A percentile compares a stretch with the other conserved stretches of the same genome.
Conservation (phyloP, 768 basidiomycete genomes). For the Melanogaster broomeanus region DNA sequence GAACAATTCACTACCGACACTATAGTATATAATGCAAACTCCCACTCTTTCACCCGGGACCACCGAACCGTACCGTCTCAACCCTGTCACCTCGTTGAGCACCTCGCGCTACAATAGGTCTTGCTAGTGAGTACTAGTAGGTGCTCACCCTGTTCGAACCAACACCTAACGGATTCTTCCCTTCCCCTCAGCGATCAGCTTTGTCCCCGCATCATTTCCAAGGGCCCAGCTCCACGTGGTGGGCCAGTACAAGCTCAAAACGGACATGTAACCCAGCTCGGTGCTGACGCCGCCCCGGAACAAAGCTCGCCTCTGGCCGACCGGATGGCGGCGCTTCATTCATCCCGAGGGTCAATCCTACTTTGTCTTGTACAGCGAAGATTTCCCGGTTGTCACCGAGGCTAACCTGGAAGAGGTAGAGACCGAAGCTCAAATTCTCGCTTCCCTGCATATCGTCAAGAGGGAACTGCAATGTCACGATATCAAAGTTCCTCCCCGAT, state of each 20-base stretch:
- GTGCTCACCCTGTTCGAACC: neutral
- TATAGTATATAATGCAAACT: no score
- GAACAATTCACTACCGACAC: no score
- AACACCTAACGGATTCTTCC: neutral
- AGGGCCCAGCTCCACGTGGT: constrained; percentile 8
- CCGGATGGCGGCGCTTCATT: constrained; percentile 44
- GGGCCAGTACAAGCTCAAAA: constrained; percentile 3
- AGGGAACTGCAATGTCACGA: constrained; percentile 28
- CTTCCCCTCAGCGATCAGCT: constrained; percentile 10
- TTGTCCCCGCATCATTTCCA: neutral
- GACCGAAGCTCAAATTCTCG: constrained; percentile 35
- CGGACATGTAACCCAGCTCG: neutral
- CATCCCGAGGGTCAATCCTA: constrained; percentile 68
- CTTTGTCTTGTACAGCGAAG: constrained; percentile 31
- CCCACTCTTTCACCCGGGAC: no score
- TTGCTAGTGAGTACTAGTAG: neutral
- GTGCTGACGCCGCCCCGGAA: neutral
- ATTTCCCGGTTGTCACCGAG: constrained; percentile 54
- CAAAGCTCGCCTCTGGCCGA: neutral
- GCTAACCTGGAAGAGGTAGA: constrained; percentile 46
- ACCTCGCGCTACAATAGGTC: constrained; percentile 13
- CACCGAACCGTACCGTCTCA: neutral
- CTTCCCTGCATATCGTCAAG: constrained; percentile 40
- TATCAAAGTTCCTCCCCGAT: constrained; percentile 35
- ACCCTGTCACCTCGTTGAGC: constrained; percentile 16